Percentiles rank a stretch among this genome's conserved stretches.
Conservation (phyloP, 495 filamentous ascomycete genomes). For the Coniosporium apollinis region DNA sequence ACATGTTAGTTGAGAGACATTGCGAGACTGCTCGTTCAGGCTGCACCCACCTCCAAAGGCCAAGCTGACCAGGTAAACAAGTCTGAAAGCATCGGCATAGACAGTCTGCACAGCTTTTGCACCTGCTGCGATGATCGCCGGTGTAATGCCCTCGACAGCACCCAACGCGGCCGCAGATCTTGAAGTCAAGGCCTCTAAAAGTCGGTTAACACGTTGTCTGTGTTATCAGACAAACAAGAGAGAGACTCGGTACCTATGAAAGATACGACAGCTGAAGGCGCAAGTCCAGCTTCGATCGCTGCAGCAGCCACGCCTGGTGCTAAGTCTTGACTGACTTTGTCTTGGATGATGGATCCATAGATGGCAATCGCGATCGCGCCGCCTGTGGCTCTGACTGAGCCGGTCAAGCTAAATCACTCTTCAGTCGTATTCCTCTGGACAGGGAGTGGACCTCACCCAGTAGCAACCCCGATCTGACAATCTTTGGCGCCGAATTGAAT, state of each 20-base stretch:
- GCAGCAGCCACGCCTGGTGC: not conserved
- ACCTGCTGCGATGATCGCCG: not conserved
- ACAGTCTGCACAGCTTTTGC: not conserved
- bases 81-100: not conserved
- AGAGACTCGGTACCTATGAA: not conserved
- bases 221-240: not conserved
- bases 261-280: not conserved
- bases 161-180: not conserved
- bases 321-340: not conserved
- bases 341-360: not conserved
- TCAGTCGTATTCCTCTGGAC: not conserved
- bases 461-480: not conserved
- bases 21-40: not conserved
- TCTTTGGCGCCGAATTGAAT: constrained; percentile 1
- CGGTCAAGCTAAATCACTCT: not conserved
- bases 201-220: not conserved
- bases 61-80: not conserved
- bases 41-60: not conserved
- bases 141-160: not conserved
- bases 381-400: not conserved
- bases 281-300: not conserved
- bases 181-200: not conserved
- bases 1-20: not conserved
- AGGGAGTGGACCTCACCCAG: not conserved
- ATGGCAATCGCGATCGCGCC: not conserved